Conservation (phyloP, 2,329 filamentous ascomycete genomes). For the Ophiostoma himal-ulmi region DNA sequence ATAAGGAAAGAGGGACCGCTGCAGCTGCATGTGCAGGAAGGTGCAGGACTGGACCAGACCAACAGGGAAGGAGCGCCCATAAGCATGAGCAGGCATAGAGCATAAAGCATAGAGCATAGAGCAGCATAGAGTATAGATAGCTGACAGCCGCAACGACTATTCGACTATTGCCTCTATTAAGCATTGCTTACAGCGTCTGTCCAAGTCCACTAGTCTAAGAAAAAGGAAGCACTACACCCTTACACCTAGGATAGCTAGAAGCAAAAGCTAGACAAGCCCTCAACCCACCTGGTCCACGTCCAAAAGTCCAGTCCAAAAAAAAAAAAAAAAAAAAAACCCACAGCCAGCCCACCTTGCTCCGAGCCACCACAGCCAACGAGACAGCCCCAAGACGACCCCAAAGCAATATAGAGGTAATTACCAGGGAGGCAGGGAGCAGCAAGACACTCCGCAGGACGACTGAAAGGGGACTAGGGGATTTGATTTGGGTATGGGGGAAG, state of each 20-base stretch:
- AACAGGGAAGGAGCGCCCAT: not conserved
- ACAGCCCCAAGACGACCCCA: constrained; percentile 10
- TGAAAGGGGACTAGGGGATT: constrained; percentile 1
- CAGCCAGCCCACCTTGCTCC: not conserved
- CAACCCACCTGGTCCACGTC: not conserved
- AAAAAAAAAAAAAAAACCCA: not conserved
- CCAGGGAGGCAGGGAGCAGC: constrained; percentile 14
- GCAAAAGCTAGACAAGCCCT: too few relatives aligned
- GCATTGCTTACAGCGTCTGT: too few relatives aligned
- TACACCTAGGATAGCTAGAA: not conserved
- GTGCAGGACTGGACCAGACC: not conserved
- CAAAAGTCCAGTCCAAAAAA: not conserved
- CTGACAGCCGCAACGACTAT: too few relatives aligned
- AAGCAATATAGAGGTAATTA: constrained; percentile 13
- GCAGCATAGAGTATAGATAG: too few relatives aligned
- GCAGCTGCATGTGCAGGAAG: not conserved
- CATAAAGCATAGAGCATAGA: not conserved
- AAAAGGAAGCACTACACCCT: not conserved
- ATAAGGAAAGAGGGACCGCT: not conserved
- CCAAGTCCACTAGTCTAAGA: too few relatives aligned
- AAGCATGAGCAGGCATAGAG: not conserved
- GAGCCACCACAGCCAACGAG: not conserved
- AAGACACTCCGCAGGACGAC: constrained; percentile 10
- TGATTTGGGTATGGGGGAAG: not conserved
- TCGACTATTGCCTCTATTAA: too few relatives aligned